phyloP scores from a whole-genome alignment of 192 early-diverging fungal species.

The Gorgonomyces haynaldii region DNA sequence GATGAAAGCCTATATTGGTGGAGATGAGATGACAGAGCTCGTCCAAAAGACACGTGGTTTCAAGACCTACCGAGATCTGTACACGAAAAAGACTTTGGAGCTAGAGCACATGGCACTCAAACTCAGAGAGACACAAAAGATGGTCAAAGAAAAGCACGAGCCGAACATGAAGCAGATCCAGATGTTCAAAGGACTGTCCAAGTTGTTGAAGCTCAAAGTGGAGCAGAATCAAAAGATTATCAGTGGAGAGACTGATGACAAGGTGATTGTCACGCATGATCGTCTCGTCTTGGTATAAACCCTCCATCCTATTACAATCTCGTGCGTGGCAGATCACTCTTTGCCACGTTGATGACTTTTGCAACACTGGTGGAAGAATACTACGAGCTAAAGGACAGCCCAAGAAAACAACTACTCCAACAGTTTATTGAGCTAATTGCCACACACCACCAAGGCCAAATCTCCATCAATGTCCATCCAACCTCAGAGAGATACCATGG shows the following conservation, averaged over 20 bases:
- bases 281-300: conserved; percentile 7
- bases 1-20: conserved; percentile 55
- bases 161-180: conserved; percentile 34
- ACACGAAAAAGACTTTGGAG: conserved; percentile 37
- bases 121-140: conserved; percentile 38
- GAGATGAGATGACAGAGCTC: conserved; percentile 40
- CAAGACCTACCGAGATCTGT: conserved; percentile 51
- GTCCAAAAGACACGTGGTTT: conserved; percentile 43
- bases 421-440: no score
- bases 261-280: conserved; percentile 10
- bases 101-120: conserved; percentile 32
- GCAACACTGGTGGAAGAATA: no score
- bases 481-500: no score
- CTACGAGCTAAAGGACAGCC: no score
- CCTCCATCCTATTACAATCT: conserved; percentile 1
- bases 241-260: conserved; percentile 8
- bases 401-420: no score
- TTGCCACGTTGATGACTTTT: no score
- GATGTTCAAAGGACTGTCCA: conserved; percentile 29
- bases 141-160: conserved; percentile 41
- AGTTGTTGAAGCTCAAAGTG: conserved; percentile 28
- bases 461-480: no score
- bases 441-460: no score
- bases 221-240: conserved; percentile 32
- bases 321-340: no score